Evolutionary conservation across 225 moss, liverwort and hornwort genomes (phyloP).

Genomic region (Marchantia paleacea): DNA sequence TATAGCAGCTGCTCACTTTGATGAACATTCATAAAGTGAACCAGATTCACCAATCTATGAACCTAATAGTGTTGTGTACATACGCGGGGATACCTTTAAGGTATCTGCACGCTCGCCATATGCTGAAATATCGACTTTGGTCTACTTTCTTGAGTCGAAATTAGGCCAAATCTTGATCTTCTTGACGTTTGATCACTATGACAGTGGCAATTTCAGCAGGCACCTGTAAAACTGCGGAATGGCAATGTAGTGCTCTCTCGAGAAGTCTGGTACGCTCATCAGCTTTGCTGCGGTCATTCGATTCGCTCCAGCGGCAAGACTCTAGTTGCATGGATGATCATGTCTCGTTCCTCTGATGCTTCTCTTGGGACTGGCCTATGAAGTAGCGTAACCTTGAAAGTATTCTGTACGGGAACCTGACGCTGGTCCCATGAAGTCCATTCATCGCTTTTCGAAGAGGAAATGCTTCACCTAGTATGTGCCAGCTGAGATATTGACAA

Average conservation of each 20-base stretch:
- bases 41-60: not conserved
- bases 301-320: not conserved
- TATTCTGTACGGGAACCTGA: not conserved
- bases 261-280: not conserved
- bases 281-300: not conserved
- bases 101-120: not conserved
- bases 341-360: not conserved
- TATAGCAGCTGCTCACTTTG: not conserved
- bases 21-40: not conserved
- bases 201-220: not conserved
- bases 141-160: constrained; percentile 2
- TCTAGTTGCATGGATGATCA: not conserved
- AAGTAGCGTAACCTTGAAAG: not conserved
- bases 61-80: not conserved
- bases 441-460: not conserved
- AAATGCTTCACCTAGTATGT: not conserved
- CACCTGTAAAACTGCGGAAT: not conserved
- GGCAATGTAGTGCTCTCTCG: not conserved
- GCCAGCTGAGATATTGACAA: not conserved
- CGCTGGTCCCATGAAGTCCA: not conserved
- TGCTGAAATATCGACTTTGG: not conserved
- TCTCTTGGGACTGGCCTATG: not conserved
- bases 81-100: not conserved
- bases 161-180: constrained; percentile 14
- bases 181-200: not conserved